Base-by-base conservation (phyloP, 2,329 filamentous ascomycete genomes). In the Tolypocladium ophioglossoides region DNA sequence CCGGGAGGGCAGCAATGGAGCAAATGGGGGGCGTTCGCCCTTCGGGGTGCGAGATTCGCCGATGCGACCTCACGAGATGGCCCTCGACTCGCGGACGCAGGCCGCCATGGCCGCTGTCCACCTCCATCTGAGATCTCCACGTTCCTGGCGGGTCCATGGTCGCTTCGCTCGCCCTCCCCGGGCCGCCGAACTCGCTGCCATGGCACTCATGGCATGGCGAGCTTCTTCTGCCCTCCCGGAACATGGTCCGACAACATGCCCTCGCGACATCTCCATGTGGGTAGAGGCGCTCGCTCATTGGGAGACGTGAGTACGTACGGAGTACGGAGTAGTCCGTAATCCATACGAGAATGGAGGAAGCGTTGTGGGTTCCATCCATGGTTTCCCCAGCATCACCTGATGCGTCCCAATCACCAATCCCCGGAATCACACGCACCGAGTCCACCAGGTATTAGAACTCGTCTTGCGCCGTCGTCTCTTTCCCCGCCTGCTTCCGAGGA, bases 61-160 rank as follows among this genome's bases (percentile, higher is more conserved):
- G 51, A 52, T 38, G 44, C 51, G 48, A 52, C 32, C 14, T 22
- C 35, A 34, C 32, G 35, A 51, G 20, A 27, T 35, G 22, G 49
- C 35, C 34, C 34, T 27, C 5, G 32, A 24, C 18, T 14, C 49
- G 49, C 49, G 49, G 49, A 39, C 49, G 35, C 49, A 39, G 34
- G 49, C 35, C 20, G 49, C 39, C 35, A 16, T 22, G 49, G 49
- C 35, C 49, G 49, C 35, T 20, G 35, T 38, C 35, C 41, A 22
- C 40, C 41, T 46, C 41, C 35, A 51, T 51, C 49, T 51, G 35
- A 51, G 49, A 51, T 51, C 49, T 30, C 49, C 49, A 51, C 49
- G 49, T 51, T 51, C 35, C 35, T 30, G 35, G 49, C 35, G 35
- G 49, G 49, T 37, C 48, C 49, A 7, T 39, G 20, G 44, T 12